Evolutionary conservation across 257 asterid genomes (phyloP), one percentile per base, ranked within the genome.

Genomic region (Paraleonurus japonicus): DNA sequence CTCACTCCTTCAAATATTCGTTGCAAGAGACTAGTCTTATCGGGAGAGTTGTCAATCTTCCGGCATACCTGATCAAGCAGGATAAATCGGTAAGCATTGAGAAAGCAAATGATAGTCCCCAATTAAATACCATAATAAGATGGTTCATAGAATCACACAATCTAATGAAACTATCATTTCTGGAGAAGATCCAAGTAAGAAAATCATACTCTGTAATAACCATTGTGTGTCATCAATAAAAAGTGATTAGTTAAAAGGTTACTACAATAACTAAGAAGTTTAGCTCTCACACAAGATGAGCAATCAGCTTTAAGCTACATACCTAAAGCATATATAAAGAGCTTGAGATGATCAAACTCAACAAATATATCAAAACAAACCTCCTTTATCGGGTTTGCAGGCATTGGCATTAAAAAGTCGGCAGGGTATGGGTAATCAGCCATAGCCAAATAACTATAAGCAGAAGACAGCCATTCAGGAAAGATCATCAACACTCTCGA

Each of bases 381-480:
- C 97, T 90, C 97, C 76, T 85, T 91, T 75, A 94, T 89, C 11
- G 98, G 98, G 75, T 87, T 80, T 62, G 81, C 96, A 24, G 98
- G 98, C 88, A 94, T 72, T 75, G 97, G 97, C 97, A 91, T 94
- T 70, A 94, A 65, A 82, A 93, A 94, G 76, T 81, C 92, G 16
- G 97, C 67, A 37, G 97, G 92, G 78, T 90, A 90, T 7, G 98
- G 98, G 79, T 93, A 93, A 84, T 93, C 65, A 19, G 77, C 86
- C 98, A 93, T 93, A 10, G 96, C 96, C 87, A 93, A 75, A 79
- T 89, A 90, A 77, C 98, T 87, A 84, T 94, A 94, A 61, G 96
- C 97, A 7, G 88, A 79, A 0, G 81, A 83, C 73, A 94, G 80
- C 98, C 98, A 94, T 50, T 78, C 69, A 39, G 84, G 84, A 77